Conservation (phyloP, 768 basidiomycete species). For the Mycena amicta region DNA sequence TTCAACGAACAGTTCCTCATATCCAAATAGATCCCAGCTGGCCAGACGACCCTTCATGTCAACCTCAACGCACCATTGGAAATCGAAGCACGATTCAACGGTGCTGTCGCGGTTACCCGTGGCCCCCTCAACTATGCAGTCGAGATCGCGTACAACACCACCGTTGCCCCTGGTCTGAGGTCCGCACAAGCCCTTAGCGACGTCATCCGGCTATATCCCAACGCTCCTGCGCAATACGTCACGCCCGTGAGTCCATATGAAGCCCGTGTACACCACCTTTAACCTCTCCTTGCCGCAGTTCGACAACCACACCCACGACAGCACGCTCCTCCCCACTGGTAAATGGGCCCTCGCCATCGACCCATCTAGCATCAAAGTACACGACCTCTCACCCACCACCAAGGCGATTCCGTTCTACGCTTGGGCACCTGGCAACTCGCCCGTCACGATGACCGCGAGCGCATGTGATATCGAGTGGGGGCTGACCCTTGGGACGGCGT, state of each 20-base stretch:
- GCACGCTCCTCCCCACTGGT: conserved; percentile 39
- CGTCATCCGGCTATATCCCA: conserved; percentile 36
- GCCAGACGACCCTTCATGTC: conserved; percentile 34
- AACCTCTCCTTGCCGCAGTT: conserved; percentile 27
- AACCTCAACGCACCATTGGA: conserved; percentile 36
- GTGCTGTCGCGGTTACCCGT: conserved; percentile 39
- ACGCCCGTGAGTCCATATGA: conserved; percentile 33
- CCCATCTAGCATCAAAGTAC: conserved; percentile 35
- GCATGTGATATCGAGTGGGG: conserved; percentile 44
- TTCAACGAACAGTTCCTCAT: too few species aligned
- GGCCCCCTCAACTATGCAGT: conserved; percentile 43
- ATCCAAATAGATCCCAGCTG: conserved; percentile 23
- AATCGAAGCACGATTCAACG: conserved; percentile 37
- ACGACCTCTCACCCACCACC: conserved; percentile 30
- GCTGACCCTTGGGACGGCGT: conserved; percentile 34
- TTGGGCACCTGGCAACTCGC: conserved; percentile 42
- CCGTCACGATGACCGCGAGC: conserved; percentile 41
- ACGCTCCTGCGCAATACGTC: conserved; percentile 38
- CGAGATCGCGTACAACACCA: conserved; percentile 37
- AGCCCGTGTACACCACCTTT: neutral
- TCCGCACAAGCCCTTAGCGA: conserved; percentile 38
- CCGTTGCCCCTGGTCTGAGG: conserved; percentile 36
- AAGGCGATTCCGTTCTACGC: conserved; percentile 39
- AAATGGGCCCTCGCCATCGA: conserved; percentile 45
- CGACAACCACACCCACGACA: conserved; percentile 42